phyloP scores from a whole-genome alignment of 139 green algal genomes.

The Asterochloris sp. region DNA sequence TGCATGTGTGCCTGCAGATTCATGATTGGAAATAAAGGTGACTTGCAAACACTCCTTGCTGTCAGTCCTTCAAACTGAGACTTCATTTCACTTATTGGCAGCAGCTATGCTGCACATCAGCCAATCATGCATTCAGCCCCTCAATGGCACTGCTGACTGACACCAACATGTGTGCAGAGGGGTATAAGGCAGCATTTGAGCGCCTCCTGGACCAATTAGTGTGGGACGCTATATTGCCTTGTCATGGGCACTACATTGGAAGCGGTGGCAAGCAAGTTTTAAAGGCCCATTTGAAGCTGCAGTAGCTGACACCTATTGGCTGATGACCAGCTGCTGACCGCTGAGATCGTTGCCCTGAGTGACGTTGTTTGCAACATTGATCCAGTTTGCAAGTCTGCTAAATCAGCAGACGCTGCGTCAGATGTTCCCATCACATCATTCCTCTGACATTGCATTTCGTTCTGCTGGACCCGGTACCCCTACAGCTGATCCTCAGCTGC shows the following conservation, averaged over 20 bases:
- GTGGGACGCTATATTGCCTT: slow-evolving; percentile 53
- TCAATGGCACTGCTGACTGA: neutral
- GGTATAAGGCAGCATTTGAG: slow-evolving; percentile 21
- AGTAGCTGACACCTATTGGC: too few relatives aligned
- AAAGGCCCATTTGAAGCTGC: slow-evolving; percentile 15
- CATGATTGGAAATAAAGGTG: slow-evolving; percentile 48
- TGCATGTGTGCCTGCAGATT: slow-evolving; percentile 9
- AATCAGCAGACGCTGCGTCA: too few relatives aligned
- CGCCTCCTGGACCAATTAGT: slow-evolving; percentile 30
- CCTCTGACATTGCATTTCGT: too few relatives aligned
- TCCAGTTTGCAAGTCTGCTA: too few relatives aligned
- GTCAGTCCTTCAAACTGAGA: neutral
- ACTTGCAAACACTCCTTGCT: neutral
- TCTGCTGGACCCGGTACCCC: too few relatives aligned
- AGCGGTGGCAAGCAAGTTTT: slow-evolving; percentile 24
- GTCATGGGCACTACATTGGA: slow-evolving; percentile 43
- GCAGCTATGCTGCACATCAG: neutral
- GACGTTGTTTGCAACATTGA: too few relatives aligned
- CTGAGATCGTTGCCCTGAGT: too few relatives aligned
- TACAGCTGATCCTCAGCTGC: too few relatives aligned
- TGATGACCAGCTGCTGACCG: too few relatives aligned
- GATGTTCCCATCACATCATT: too few relatives aligned
- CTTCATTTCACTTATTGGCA: neutral
- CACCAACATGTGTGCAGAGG: slow-evolving; percentile 14
- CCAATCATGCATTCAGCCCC: neutral